Evolutionary conservation across 139 green algal genomes (phyloP), one percentile per base, ranked within the genome.

Genomic region (Pleodorina starrii): DNA sequence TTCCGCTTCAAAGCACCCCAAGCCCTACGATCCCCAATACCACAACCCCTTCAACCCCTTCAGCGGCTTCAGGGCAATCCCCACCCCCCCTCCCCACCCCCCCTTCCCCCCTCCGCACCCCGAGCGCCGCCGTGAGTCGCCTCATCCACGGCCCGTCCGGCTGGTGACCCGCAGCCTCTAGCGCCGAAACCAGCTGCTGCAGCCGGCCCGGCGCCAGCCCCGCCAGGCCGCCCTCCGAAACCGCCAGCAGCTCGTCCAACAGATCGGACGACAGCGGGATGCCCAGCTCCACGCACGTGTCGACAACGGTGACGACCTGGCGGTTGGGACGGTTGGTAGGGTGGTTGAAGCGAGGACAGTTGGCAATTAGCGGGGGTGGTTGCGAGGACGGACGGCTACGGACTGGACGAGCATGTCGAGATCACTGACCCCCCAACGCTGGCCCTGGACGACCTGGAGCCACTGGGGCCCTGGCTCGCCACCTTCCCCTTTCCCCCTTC

Each of bases 231-330:
- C 10, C 54, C 59, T 86, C 79, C 59, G 79, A 36, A 43, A 75
- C 79, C 59, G 79, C 79, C 79, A 86, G 59, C 79, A 86, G 40
- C 59, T 86, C 79, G 42, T 86, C 79, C 79, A 59, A 11, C 25
- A 75, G 42, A 40, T 86, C 79, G 12, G 23, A n/a, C 21, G 14
- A 60, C 57, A 86, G 59, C 23, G 25, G 1, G 7, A 86, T 27
- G 23, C 59, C 79, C 57, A 86, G 79, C 59, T 86, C 79, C 40
- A 57, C 40, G 42, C 79, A 86, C 25, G 79, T 50, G 79, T 86
- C 79, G 4, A 86, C 40, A 16, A 86, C 40, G 9, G 79, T 86
- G 35, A 86, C 79, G 17, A 86, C 79, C 79, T 86, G 79, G 19
- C 32, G 19, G 63, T 42, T 73, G 12, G 29, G 50, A 59, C 50